phyloP scores from a whole-genome alignment of 1,284 basidiomycete genomes.

The Ceratobasidium theobromae region DNA sequence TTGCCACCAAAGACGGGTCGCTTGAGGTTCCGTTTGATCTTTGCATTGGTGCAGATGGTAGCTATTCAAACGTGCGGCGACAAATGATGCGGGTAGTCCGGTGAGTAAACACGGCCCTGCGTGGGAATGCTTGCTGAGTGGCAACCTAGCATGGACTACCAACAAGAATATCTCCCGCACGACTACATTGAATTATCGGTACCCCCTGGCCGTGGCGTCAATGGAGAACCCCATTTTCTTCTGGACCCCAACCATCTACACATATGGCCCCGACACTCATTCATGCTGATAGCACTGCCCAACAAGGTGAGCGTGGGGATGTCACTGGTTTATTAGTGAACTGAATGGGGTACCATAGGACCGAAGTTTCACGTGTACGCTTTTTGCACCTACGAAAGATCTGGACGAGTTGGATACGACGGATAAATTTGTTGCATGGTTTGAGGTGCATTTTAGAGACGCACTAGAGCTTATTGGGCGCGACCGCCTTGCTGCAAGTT shows the following conservation, averaged over 20 bases:
- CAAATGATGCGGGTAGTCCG: constrained; percentile 89
- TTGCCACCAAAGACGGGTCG: constrained; percentile 50
- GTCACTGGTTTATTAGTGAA: neutral
- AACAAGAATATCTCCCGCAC: constrained; percentile 92
- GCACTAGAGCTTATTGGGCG: constrained; percentile 83
- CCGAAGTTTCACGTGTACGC: constrained; percentile 84
- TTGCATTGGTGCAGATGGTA: constrained; percentile 87
- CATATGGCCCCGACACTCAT: constrained; percentile 97
- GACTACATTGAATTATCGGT: constrained; percentile 97
- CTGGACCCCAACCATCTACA: constrained; percentile 96
- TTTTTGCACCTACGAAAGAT: constrained; percentile 85
- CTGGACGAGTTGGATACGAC: constrained; percentile 67
- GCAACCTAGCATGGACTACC: constrained; percentile 79
- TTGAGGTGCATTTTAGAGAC: constrained; percentile 83
- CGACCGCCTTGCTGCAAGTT: constrained; percentile 71
- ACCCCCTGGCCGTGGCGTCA: constrained; percentile 68
- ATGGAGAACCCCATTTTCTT: constrained; percentile 67
- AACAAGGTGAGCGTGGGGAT: constrained; percentile 68
- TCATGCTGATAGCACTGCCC: constrained; percentile 98
- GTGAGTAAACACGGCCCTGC: constrained; percentile 52
- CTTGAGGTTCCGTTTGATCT: constrained; percentile 67
- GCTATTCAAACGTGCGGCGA: constrained; percentile 78
- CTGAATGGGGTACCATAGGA: constrained; percentile 52
- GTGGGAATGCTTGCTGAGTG: constrained; percentile 38
- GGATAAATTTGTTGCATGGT: constrained; percentile 71